Conservation (phyloP, 108 stramenopile species). For the Cyclotella kingstonii region DNA sequence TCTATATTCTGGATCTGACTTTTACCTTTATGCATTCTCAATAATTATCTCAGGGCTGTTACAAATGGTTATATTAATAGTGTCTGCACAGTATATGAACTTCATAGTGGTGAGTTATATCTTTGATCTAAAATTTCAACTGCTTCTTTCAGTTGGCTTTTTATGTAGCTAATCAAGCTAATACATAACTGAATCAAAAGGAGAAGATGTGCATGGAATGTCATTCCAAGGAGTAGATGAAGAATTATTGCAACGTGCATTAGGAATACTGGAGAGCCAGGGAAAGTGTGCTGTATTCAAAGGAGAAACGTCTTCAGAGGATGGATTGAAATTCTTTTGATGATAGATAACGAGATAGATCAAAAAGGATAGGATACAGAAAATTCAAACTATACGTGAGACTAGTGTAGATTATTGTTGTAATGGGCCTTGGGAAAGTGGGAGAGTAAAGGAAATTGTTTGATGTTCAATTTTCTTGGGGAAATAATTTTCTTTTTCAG, state of each 20-base stretch:
- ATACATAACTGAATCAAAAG: too few relatives aligned
- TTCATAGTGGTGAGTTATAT: constrained; percentile 57
- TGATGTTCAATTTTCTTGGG: too few relatives aligned
- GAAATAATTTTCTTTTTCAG: too few relatives aligned
- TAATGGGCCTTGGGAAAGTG: too few relatives aligned
- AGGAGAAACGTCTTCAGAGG: constrained; percentile 81
- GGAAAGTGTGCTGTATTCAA: constrained; percentile 80
- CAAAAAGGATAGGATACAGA: too few relatives aligned
- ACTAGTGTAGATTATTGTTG: too few relatives aligned
- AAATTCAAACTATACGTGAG: too few relatives aligned
- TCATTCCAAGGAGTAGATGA: constrained; percentile 87
- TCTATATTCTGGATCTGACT: too few relatives aligned
- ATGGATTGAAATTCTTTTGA: constrained; percentile 87
- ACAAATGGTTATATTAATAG: constrained; percentile 67
- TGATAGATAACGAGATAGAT: too few relatives aligned
- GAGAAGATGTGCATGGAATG: constrained; percentile 89
- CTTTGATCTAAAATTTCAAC: not conserved
- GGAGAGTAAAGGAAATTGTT: too few relatives aligned
- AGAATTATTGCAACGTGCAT: constrained; percentile 73
- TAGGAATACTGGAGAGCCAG: constrained; percentile 72
- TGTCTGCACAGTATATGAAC: constrained; percentile 84
- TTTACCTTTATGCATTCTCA: too few relatives aligned
- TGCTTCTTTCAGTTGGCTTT: not conserved
- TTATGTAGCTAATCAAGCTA: too few relatives aligned
- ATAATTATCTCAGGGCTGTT: constrained; percentile 39